phyloP scores from a whole-genome alignment of 805 yeast genomes.

The Sugiyamaella smithiae region DNA sequence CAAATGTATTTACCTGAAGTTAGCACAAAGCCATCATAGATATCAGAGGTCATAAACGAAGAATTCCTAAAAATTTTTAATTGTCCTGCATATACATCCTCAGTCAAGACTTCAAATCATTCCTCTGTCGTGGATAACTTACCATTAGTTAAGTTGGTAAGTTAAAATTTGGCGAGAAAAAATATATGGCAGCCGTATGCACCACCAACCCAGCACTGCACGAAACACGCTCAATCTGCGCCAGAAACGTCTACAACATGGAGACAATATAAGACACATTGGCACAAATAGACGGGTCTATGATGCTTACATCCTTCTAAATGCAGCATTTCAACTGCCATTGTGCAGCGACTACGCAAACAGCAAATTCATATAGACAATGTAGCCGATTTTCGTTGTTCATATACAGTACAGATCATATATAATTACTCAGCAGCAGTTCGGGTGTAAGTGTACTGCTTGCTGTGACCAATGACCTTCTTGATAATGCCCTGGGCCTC shows the following conservation, averaged over 20 bases:
- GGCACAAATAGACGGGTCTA: too few species aligned
- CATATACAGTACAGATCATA: slow-evolving; percentile 9
- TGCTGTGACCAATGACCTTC: slow-evolving; percentile 92
- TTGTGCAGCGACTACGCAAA: too few species aligned
- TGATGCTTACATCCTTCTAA: too few species aligned
- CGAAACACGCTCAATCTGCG: too few species aligned
- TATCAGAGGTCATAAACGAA: slow-evolving; percentile 63
- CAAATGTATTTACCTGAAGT: slow-evolving; percentile 13
- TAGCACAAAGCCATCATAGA: slow-evolving; percentile 7
- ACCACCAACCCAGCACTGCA: too few species aligned
- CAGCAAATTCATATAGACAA: too few species aligned
- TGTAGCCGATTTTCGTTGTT: slow-evolving; percentile 4
- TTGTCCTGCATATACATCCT: slow-evolving; percentile 78
- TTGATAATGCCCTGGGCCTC: slow-evolving; percentile 93
- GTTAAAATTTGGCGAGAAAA: neutral
- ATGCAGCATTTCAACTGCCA: too few species aligned
- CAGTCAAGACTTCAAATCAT: slow-evolving; percentile 39
- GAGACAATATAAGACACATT: too few species aligned
- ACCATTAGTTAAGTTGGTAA: slow-evolving; percentile 1
- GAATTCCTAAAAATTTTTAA: slow-evolving; percentile 63
- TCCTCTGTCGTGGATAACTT: slow-evolving; percentile 7
- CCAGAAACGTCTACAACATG: too few species aligned
- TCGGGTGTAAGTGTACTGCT: slow-evolving; percentile 85
- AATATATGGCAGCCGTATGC: too few species aligned
- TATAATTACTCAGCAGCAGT: slow-evolving; percentile 22